Evolutionary conservation across 768 basidiomycete genomes (phyloP), one percentile per base, ranked within the genome.

Genomic region (Nidularia sp.): DNA sequence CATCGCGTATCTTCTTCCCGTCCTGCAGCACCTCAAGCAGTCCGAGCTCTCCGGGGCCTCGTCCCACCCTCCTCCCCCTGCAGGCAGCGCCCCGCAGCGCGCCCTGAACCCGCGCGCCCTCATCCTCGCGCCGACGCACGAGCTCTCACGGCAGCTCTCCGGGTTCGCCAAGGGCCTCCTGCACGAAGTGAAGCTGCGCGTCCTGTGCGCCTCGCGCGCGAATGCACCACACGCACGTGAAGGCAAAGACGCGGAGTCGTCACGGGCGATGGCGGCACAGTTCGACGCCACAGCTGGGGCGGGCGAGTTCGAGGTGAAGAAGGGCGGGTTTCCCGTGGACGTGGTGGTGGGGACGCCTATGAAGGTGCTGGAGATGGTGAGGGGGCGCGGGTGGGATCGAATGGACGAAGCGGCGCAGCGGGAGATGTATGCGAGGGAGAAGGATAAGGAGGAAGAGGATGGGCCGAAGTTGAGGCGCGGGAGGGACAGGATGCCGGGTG

Each of bases 111-210:
- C 93, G 0, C 84, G 91, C 1, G 90, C 86, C 0, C 70, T 97
- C 45, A 73, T 97, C 45, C 78, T 96, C 12, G 87, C 90, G 1
- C 93, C 93, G 0, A 95, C 93, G 0, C 93, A 96, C 63, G 93
- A 96, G 64, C 81, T 97, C 12, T 77, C 89, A 2, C 80, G 93
- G 2, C 93, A 95, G 63, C 75, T 94, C 0, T 78, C 91, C 0
- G 65, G 68, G 0, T 88, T 86, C 53, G 85, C 91, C 2, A 95
- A 95, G 60, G 68, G 76, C 2, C 73, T 96, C 1, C 68, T 86
- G 25, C 92, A 94, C 66, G 67, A 81, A 12, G 75, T 83, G 59
- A 92, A 91, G 64, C 75, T 95, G 9, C 83, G 88, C n/a, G 81
- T 91, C 0, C 47, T 81, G 35, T 93, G 89, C 53, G 76, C 81